Evolutionary conservation across 164 flowering plant species (phyloP), one percentile per base, ranked within the genome.

Genomic region (Warburgia ugandensis): DNA sequence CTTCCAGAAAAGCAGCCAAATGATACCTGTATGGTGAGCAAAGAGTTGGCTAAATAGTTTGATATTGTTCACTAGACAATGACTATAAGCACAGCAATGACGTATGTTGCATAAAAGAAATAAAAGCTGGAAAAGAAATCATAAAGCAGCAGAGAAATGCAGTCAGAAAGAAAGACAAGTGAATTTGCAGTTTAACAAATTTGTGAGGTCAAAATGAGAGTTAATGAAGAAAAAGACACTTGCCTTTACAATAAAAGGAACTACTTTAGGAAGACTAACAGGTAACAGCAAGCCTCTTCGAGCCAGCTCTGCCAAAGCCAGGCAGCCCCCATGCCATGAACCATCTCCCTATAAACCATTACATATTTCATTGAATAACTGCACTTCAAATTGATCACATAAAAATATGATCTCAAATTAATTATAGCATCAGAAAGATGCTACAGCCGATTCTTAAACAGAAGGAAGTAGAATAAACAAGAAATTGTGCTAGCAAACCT

Each of bases 281-380:
- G 96, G 99, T 61, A 92, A 68, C 9, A 92, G 78, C 73, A 92
- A 71, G 55, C 99, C 99, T 72, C 99, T 77, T 28, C 99, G 89
- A 56, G 94, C 94, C 53, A 92, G 77, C 69, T 92, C 96, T 47
- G 95, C 99, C 67, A 92, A 68, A 17, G 99, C 99, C 48, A 92
- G 75, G 77, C 96, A 92, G 52, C 91, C 99, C 48, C 96, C 99
- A 72, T 92, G 99, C 96, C 99, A 92, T 51, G 99, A 92, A 61
- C 99, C 94, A 81, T 92, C 99, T 48, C 99, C 99, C 99, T 86
- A 52, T 19, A 63, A 68, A 52, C 45, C 51, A 3, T n/a, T 20
- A 48, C 4, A 20, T 31, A 19, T 48, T 48, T 19, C 36, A 30
- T 19, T 26, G n/a, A 26, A 26, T 27, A 43, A 43, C 36, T 6